These are phyloP conservation scores for Reticulascus tulasneorum DNA, from an alignment of 2,329 filamentous ascomycete species.

Conservation along the genomic window DNA sequence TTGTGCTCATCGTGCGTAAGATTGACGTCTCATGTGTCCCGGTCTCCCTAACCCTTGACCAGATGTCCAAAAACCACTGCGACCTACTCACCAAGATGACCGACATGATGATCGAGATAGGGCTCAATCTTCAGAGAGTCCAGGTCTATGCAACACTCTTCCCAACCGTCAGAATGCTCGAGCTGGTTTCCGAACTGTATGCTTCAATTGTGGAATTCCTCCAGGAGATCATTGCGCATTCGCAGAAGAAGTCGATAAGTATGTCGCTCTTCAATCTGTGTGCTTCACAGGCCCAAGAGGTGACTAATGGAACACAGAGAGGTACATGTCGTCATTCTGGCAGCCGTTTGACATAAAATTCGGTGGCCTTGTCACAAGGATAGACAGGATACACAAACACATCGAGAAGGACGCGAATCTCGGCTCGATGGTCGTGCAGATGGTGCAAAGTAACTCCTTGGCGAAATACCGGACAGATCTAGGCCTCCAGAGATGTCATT, in stretches of 20 bases:
- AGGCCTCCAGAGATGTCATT: conserved; percentile 10
- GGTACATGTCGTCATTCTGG: conserved; percentile 3
- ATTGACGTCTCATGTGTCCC: no score
- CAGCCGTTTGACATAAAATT: conserved; percentile 15
- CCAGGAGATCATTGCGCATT: conserved; percentile 16
- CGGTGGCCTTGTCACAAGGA: conserved; percentile 14
- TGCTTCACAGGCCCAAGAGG: background rate
- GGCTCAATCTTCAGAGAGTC: conserved; percentile 18
- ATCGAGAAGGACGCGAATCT: conserved; percentile 15
- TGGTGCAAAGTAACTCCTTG: conserved; percentile 12
- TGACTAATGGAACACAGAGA: background rate
- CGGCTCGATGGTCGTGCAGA: conserved; percentile 12
- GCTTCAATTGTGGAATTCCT: conserved; percentile 21
- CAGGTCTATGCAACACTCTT: conserved; percentile 17
- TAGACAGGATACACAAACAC: conserved; percentile 9
- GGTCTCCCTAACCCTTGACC: background rate
- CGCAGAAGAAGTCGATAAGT: conserved; percentile 12
- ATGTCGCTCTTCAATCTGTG: background rate
- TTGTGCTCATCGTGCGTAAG: conserved; percentile 8
- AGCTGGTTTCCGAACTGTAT: conserved; percentile 21
- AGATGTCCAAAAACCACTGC: conserved; percentile 21
- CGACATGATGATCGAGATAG: conserved; percentile 21
- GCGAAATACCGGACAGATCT: conserved; percentile 11
- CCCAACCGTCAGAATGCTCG: conserved; percentile 20
- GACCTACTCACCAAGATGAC: conserved; percentile 18